Evolutionary conservation across 768 basidiomycete species (phyloP), one percentile per base, ranked within the genome.

Genomic region (Suillus brevipes): DNA sequence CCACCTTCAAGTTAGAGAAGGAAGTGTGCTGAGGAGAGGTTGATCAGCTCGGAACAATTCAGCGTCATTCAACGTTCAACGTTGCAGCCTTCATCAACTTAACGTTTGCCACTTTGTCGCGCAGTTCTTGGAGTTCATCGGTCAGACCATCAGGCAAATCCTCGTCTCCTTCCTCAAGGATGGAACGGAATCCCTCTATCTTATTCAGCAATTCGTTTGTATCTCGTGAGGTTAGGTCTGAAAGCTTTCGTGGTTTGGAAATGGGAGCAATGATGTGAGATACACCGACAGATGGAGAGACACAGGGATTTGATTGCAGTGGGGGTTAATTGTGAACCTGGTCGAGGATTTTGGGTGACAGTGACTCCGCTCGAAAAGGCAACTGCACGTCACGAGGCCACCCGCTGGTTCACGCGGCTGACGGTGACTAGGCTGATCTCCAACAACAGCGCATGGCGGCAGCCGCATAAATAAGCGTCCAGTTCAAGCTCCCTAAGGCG

Each of bases 131-230:
- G 14, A 69, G 61, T 23, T 20, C 52, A 38, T 40, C 52, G 52
- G 36, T 63, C 18, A 67, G 38, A 61, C 53, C 58, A 23, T 23
- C 18, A 43, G 68, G 66, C n/a, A 67, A 60, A 60, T 67, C 70
- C 42, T 70, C 66, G 56, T 67, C 66, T n/a, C 66, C 69, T n/a
- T 64, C 69, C 61, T 66, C 69, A 18, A 69, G 69, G 40, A 36
- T 52, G 37, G 16, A 40, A 56, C 65, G 69, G 36, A 66, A 69
- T 42, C 57, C 40, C n/a, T 61, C 25, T 34, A 69, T 65, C 28
- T 55, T 36, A 12, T 42, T 60, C 16, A 69, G 64, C 34, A 69
- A 57, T 12, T 69, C 65, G 38, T 69, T 69, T n/a, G 58, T 42
- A 53, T 69, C 69, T 36, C 23, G 59, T n/a, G 47, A 55, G 45